Evolutionary conservation across 2,329 filamentous ascomycete species (phyloP).

Genomic region (Ilyonectria destructans): DNA sequence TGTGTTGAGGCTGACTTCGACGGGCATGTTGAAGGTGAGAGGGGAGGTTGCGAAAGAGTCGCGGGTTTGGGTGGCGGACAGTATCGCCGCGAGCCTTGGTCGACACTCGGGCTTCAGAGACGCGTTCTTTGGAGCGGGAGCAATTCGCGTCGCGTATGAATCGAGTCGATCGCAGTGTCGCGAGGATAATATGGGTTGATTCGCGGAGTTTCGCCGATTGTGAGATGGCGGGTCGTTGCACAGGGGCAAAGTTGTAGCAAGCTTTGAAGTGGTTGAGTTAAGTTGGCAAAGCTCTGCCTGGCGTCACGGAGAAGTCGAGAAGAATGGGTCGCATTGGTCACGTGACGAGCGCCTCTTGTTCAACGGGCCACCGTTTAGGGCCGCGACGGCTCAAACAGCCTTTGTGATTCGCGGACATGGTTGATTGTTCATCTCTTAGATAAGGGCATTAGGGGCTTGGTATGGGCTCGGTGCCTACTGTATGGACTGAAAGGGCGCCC

Average conservation of each 20-base stretch:
- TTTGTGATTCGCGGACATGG: constrained; percentile 26
- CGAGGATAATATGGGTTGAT: constrained; percentile 18
- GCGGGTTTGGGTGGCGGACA: constrained; percentile 42
- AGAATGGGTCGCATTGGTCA: constrained; percentile 51
- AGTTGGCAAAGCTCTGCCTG: constrained; percentile 50
- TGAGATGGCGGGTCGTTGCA: constrained; percentile 39
- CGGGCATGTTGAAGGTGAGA: constrained; percentile 74
- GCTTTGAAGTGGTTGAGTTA: constrained; percentile 41
- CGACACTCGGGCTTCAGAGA: constrained; percentile 39
- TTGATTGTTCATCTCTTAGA: constrained; percentile 29
- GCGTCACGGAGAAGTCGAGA: constrained; percentile 47
- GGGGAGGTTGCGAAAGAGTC: constrained; percentile 26
- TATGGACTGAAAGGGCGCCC: neutral
- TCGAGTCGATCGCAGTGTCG: constrained; percentile 39
- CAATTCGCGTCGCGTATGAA: constrained; percentile 49
- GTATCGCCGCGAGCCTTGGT: constrained; percentile 40
- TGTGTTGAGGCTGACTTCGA: constrained; percentile 83
- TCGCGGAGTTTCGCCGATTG: constrained; percentile 36
- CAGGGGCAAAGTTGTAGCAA: constrained; percentile 39
- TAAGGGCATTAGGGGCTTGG: neutral
- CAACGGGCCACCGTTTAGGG: constrained; percentile 16
- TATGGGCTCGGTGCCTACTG: neutral
- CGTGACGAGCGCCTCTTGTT: constrained; percentile 47
- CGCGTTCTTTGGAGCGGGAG: constrained; percentile 43
- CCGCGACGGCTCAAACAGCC: neutral